phyloP scores from a whole-genome alignment of 768 basidiomycete genomes.

The Agrocybe praecox region DNA sequence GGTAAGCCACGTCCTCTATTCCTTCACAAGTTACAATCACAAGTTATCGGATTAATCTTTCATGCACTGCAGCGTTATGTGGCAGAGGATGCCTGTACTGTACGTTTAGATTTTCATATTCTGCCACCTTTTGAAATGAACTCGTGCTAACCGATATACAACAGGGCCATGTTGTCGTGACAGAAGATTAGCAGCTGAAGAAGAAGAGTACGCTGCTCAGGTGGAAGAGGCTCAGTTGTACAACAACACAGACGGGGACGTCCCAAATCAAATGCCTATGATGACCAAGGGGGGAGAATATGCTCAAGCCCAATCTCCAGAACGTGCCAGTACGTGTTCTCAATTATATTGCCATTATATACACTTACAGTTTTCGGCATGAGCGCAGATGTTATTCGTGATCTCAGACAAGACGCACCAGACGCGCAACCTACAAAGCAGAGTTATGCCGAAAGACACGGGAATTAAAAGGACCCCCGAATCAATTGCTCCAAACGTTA shows the following conservation, averaged over 20 bases:
- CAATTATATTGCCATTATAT: not conserved
- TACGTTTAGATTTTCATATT: not conserved
- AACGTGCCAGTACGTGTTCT: not conserved
- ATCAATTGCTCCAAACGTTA: no score
- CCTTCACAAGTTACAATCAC: no score
- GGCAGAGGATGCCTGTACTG: not conserved
- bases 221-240: not conserved
- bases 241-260: not conserved
- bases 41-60: no score
- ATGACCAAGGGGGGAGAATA: not conserved
- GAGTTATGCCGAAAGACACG: not conserved
- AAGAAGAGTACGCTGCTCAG: not conserved
- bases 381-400: not conserved
- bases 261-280: not conserved
- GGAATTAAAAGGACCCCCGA: not conserved
- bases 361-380: not conserved
- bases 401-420: not conserved
- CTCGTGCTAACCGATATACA: not conserved
- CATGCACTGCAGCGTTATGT: not conserved
- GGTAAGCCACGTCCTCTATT: constrained; percentile 13
- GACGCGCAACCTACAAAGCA: not conserved
- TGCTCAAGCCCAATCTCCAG: not conserved
- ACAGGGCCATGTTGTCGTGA: not conserved
- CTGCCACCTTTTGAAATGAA: not conserved
- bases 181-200: not conserved